A percentile compares a stretch with the other conserved stretches of the same genome.
Conservation (phyloP, 371 early-diverging fungal genomes). For the Smittium culicis region DNA sequence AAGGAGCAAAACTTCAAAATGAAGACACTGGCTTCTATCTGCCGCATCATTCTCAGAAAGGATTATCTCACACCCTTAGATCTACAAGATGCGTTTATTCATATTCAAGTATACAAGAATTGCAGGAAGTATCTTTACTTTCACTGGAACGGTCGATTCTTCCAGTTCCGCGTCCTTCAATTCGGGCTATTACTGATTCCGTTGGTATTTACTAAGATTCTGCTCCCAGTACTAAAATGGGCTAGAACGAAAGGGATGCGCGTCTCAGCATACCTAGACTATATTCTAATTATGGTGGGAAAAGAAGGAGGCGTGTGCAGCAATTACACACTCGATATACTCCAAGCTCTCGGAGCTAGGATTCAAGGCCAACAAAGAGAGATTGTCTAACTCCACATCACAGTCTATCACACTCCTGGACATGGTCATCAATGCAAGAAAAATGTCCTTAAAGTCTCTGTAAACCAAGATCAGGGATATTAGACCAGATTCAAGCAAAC, state of each 20-base stretch:
- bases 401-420: conserved; percentile 28
- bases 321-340: conserved; percentile 15
- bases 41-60: conserved; percentile 16
- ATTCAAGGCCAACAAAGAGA: conserved; percentile 21
- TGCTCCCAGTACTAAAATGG: conserved; percentile 26
- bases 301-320: background rate
- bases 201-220: conserved; percentile 31
- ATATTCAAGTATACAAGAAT: conserved; percentile 23
- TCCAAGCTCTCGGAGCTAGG: conserved; percentile 19
- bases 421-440: conserved; percentile 23
- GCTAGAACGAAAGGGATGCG: conserved; percentile 22
- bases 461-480: background rate
- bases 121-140: conserved; percentile 30
- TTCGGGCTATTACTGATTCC: conserved; percentile 36
- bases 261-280: conserved; percentile 28
- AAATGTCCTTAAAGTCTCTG: background rate
- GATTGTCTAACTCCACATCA: conserved; percentile 21
- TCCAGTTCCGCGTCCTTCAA: conserved; percentile 32
- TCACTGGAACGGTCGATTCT: conserved; percentile 31
- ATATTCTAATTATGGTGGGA: conserved; percentile 20
- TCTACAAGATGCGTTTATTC: conserved; percentile 28
- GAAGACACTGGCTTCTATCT: conserved; percentile 23
- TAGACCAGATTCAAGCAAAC: background rate
- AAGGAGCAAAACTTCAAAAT: conserved; percentile 17
- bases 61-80: conserved; percentile 25